Base-by-base conservation (phyloP, 2,329 filamentous ascomycete species). In the Pseudodiploospora longispora region DNA sequence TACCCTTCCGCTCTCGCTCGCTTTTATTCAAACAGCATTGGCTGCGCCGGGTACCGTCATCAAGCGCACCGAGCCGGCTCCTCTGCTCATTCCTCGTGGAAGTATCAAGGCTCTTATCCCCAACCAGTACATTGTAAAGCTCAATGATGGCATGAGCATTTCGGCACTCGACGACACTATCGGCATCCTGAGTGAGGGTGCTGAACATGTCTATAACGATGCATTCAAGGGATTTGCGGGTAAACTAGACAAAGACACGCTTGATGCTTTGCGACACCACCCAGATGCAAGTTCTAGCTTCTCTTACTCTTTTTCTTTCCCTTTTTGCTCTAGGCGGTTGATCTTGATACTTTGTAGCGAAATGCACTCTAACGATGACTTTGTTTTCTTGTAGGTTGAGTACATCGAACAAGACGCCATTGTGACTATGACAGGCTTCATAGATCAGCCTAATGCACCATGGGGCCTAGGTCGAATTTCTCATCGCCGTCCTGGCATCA, bases 401-500 rank as follows among this genome's bases (percentile, higher is more conserved):
- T 40, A 30, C 10, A 40, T 40, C n/a, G 38, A 40, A 30, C 38
- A 40, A n/a, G 38, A 40, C 29, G 38, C 27, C n/a, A 27, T n/a
- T 30, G 10, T 40, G 1, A 12, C 6, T 6, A 30, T 27, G 27
- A 12, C 6, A 9, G 54, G 55, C 4, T 64, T 59, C 44, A 50
- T 66, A 10, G 60, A 65, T 51, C 58, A 58, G 36, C 47, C 44
- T 27, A 52, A 55, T 32, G 60, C 65, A 7, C 59, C 64, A 6
- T 66, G 62, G 62, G 60, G 59, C 5, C 52, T 64, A 6, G 55
- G 55, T 2, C 53, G 61, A 4, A 50, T 66, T 36, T 65, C 62
- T 10, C 57, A 55, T 51, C 51, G 52, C 6, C 32, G 29, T 6
- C 50, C 54, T 1, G 50, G 49, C 6, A 36, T 46, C 1, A 52